phyloP scores from a whole-genome alignment of 805 yeast species.

The Candida maltosa region DNA sequence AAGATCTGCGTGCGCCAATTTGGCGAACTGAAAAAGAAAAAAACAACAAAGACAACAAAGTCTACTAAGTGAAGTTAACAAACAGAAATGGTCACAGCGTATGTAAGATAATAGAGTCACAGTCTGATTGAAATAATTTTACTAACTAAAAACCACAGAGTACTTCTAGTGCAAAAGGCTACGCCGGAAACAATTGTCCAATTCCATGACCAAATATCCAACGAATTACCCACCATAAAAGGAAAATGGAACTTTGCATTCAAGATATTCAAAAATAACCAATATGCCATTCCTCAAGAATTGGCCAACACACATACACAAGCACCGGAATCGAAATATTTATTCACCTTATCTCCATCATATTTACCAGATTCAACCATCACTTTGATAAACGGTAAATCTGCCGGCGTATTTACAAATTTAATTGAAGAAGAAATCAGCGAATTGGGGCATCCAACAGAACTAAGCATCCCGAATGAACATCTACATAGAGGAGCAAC shows the following conservation, averaged over 20 bases:
- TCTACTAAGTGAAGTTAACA: neutral
- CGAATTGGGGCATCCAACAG: conserved; percentile 10
- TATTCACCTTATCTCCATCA: conserved; percentile 50
- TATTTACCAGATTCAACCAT: conserved; percentile 47
- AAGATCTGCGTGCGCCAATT: too few relatives aligned
- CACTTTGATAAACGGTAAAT: conserved; percentile 44
- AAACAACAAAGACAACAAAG: neutral
- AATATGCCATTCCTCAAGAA: conserved; percentile 45
- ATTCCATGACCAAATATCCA: conserved; percentile 68
- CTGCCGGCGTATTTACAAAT: conserved; percentile 34
- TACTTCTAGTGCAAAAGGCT: conserved; percentile 35
- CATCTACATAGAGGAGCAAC: conserved; percentile 52
- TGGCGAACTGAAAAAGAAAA: neutral
- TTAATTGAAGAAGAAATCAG: conserved; percentile 30
- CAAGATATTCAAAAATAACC: conserved; percentile 64
- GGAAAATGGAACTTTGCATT: conserved; percentile 71
- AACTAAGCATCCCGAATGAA: conserved; percentile 28
- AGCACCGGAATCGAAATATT: conserved; percentile 40
- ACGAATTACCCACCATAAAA: conserved; percentile 57
- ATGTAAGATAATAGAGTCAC: conserved; percentile 14
- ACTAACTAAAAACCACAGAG: too few relatives aligned
- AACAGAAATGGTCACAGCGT: conserved; percentile 38
- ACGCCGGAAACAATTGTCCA: conserved; percentile 61
- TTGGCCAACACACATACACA: conserved; percentile 20
- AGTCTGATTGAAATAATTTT: neutral